These are phyloP conservation scores for Candida pini DNA, from an alignment of 805 yeast species.

Conservation along the genomic window DNA sequence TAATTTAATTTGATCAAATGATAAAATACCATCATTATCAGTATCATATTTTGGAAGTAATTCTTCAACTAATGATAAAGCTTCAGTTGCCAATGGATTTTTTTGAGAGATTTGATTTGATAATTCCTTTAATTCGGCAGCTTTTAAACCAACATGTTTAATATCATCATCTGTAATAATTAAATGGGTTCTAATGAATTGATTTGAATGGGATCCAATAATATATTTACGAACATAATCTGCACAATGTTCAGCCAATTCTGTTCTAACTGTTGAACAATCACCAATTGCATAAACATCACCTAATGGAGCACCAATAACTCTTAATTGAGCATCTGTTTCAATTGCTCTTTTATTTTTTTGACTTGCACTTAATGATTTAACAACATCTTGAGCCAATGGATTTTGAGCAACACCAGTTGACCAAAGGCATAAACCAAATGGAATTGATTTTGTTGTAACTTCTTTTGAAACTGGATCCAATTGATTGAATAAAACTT, in stretches of 20 bases:
- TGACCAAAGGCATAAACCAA: constrained; percentile 69
- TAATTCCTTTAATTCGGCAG: constrained; percentile 43
- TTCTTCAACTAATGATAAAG: constrained; percentile 44
- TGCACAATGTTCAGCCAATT: constrained; percentile 50
- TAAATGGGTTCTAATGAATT: constrained; percentile 24
- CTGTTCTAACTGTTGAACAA: constrained; percentile 61
- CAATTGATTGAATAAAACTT: constrained; percentile 53
- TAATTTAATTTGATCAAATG: constrained; percentile 44
- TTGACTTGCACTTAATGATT: constrained; percentile 43
- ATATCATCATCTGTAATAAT: constrained; percentile 47
- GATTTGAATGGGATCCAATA: constrained; percentile 36
- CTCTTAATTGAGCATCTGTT: constrained; percentile 68
- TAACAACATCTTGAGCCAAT: constrained; percentile 49
- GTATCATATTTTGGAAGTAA: constrained; percentile 48
- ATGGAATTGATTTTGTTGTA: constrained; percentile 47
- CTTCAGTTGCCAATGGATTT: constrained; percentile 56
- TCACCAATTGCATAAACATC: constrained; percentile 72
- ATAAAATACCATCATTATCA: constrained; percentile 42
- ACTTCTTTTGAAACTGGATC: constrained; percentile 33
- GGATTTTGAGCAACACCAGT: constrained; percentile 70
- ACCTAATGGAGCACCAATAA: constrained; percentile 61
- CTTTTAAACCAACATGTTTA: constrained; percentile 40
- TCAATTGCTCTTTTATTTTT: constrained; percentile 66
- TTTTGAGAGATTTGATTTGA: constrained; percentile 42
- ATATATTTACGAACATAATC: constrained; percentile 43